Conservation (phyloP, 371 early-diverging fungal genomes). For the Apophysomyces sp. region DNA sequence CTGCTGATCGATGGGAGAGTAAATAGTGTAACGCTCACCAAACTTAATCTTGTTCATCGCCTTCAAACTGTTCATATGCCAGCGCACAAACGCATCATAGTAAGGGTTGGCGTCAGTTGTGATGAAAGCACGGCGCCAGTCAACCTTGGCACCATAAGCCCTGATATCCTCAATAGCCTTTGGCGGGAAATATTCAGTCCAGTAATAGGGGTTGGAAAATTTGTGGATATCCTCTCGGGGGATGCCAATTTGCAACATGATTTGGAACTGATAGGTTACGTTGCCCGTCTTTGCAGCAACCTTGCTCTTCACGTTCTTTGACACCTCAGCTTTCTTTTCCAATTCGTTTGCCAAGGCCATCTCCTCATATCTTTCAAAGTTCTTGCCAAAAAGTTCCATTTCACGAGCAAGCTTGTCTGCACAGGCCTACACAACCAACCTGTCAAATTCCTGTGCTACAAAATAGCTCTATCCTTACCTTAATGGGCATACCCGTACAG, state of each 20-base stretch:
- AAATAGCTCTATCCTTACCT: slow-evolving; percentile 52
- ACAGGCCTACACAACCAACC: slow-evolving; percentile 67
- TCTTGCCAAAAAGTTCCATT: slow-evolving; percentile 89
- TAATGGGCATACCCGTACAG: slow-evolving; percentile 99
- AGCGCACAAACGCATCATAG: slow-evolving; percentile 99
- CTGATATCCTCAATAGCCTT: slow-evolving; percentile 83
- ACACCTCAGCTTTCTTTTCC: slow-evolving; percentile 45
- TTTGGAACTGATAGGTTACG: slow-evolving; percentile 93
- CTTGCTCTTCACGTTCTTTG: slow-evolving; percentile 83
- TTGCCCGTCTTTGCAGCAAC: slow-evolving; percentile 86
- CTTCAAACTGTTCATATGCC: slow-evolving; percentile 98
- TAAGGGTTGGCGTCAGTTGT: slow-evolving; percentile 99
- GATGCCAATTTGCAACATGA: slow-evolving; percentile 94
- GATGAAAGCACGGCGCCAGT: slow-evolving; percentile 99
- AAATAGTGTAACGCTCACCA: slow-evolving; percentile 99
- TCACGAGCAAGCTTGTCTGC: slow-evolving; percentile 98
- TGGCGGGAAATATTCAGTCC: slow-evolving; percentile 98
- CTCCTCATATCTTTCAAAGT: slow-evolving; percentile 67
- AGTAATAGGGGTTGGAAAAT: slow-evolving; percentile 96
- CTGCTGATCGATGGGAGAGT: slow-evolving; percentile 96
- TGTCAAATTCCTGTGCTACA: background rate
- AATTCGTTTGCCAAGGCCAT: slow-evolving; percentile 49
- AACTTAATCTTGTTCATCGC: slow-evolving; percentile 88
- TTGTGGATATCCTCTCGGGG: slow-evolving; percentile 86
- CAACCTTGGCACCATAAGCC: slow-evolving; percentile 90